Evolutionary conservation across 2,329 filamentous ascomycete genomes (phyloP).

Genomic region (Colletotrichum chlorophyti): DNA sequence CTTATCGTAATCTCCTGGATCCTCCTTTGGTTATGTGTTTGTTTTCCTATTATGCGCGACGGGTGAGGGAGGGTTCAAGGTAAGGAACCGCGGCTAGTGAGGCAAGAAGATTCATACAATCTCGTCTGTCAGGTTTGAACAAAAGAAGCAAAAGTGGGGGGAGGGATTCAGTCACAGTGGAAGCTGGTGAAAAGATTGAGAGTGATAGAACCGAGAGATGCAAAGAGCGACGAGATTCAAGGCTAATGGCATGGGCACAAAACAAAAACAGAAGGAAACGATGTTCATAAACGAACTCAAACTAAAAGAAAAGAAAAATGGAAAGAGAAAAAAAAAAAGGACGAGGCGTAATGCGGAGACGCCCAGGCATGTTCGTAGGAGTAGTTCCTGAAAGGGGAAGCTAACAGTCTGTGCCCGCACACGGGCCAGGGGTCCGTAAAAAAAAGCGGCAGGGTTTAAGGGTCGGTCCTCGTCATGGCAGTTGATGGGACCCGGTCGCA

Average conservation of each 20-base stretch:
- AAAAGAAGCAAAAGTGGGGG: neutral
- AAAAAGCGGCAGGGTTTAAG: constrained; percentile 20
- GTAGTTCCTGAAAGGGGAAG: constrained; percentile 29
- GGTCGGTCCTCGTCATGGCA: constrained; percentile 27
- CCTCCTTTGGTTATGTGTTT: constrained; percentile 5
- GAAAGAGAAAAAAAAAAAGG: constrained; percentile 13
- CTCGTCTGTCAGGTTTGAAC: neutral
- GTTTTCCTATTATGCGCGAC: constrained; percentile 5
- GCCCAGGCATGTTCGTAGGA: constrained; percentile 27
- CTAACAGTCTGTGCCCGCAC: constrained; percentile 29
- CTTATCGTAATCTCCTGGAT: constrained; percentile 24
- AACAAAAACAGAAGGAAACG: too few species aligned
- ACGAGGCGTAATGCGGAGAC: constrained; percentile 26
- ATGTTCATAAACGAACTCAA: too few species aligned
- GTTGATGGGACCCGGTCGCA: constrained; percentile 27
- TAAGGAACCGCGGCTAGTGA: constrained; percentile 1
- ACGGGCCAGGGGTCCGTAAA: constrained; percentile 24
- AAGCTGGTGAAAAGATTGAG: neutral
- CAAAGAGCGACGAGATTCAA: neutral
- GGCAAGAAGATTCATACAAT: too few species aligned
- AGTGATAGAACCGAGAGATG: neutral
- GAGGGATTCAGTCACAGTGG: too few species aligned
- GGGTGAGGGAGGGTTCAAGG: constrained; percentile 19
- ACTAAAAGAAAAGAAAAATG: neutral
- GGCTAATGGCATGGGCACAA: neutral